Evolutionary conservation across 2,329 filamentous ascomycete genomes (phyloP), one percentile per base, ranked within the genome.

Genomic region (Moelleriella libera): DNA sequence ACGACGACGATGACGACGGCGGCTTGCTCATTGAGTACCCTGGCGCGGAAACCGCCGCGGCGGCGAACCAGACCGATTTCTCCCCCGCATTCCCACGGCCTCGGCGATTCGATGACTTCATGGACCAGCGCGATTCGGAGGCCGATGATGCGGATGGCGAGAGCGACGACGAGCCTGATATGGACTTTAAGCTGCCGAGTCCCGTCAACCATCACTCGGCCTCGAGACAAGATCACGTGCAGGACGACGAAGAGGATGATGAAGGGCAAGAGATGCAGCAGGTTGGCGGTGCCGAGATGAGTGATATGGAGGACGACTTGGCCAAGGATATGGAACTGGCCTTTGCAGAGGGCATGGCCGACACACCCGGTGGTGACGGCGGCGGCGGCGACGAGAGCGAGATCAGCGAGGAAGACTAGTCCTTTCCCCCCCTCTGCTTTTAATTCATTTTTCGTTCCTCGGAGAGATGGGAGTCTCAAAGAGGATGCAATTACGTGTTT

Each of bases 331-430:
- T 80, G 41, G 75, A 75, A 47, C 74, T 72, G 28, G 63, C 63
- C 1, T 64, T 65, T 55, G 63, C 62, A 21, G 21, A 21, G 46
- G 75, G 79, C 54, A 66, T 82, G 58, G 75, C 76, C 54, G 74
- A 74, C 37, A 72, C 66, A 50, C 66, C 70, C 30, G 34, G 41
- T 39, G 21, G 21, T 21, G 21, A 21, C 21, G 21, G 21, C 21
- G 21, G 21, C 2, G 46, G 30, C 8, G 45, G 45, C 5, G 76
- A 78, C 46, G 78, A 82, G 60, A 82, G 78, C 53, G 77, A 80
- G 54, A 78, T 82, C 47, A 82, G 79, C 53, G 79, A 82, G 58
- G 79, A 82, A 59, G 79, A 82, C 58, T 82, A n/a, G 14, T n/a
- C 34, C n/a, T 39, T 39, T 39, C 2, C n/a, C 34, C n/a, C 34